These are phyloP conservation scores for Diaporthe sp. DNA, from an alignment of 2,329 filamentous ascomycete genomes.

Conservation along the genomic window DNA sequence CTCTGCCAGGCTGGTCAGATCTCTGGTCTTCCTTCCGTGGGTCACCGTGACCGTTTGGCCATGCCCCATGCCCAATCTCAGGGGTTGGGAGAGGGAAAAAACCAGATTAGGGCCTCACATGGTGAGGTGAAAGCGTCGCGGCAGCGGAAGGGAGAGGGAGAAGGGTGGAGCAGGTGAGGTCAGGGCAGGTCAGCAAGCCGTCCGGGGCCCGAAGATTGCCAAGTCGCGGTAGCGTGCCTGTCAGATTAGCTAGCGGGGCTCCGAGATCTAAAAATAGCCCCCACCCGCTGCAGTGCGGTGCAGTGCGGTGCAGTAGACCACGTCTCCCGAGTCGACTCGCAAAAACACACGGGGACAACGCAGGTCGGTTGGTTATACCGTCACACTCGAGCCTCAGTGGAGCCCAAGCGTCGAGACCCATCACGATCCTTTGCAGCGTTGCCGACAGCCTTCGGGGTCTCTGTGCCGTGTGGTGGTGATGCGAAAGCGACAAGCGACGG, in stretches of 20 bases:
- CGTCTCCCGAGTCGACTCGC: background rate
- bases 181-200: constrained; percentile 26
- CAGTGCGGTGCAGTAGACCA: background rate
- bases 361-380: constrained; percentile 5
- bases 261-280: constrained; percentile 39
- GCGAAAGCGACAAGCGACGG: background rate
- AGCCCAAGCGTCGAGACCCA: background rate
- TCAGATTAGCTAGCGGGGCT: constrained; percentile 35
- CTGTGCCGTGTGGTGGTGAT: constrained; percentile 16
- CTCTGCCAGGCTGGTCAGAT: constrained; percentile 25
- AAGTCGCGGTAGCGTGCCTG: constrained; percentile 11
- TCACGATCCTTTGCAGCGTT: constrained; percentile 20
- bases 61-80: constrained; percentile 4
- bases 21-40: constrained; percentile 29
- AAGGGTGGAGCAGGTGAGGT: constrained; percentile 25
- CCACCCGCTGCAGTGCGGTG: constrained; percentile 19
- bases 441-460: constrained; percentile 19
- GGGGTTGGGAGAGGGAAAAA: background rate
- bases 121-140: constrained; percentile 17
- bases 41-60: constrained; percentile 1
- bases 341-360: background rate
- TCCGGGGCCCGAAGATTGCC: constrained; percentile 32
- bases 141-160: background rate
- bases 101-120: background rate
- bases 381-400: constrained; percentile 17